Percentiles rank a stretch among this genome's conserved stretches.
phyloP scores from a whole-genome alignment of 768 basidiomycete species.

The Kwoniella dejecticola region DNA sequence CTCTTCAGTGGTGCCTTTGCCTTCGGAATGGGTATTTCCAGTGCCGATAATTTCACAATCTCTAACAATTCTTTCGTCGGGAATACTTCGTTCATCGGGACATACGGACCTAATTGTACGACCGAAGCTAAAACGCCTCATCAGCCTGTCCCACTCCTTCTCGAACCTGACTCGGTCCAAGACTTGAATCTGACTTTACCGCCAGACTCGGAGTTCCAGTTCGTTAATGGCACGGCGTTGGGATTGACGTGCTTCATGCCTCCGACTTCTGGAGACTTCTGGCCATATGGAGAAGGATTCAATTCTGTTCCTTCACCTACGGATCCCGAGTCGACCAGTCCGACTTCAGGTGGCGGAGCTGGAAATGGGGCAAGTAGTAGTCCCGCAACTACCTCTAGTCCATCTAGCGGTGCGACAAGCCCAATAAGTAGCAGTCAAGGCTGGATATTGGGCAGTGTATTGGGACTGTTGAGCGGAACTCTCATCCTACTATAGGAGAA shows the following conservation, averaged over 20 bases:
- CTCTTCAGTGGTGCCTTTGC: slow-evolving; percentile 44
- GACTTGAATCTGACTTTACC: slow-evolving; percentile 42
- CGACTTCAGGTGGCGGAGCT: background rate
- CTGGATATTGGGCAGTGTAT: background rate
- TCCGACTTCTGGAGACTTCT: slow-evolving; percentile 20
- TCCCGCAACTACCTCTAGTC: background rate
- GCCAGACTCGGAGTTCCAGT: slow-evolving; percentile 9
- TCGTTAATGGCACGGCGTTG: slow-evolving; percentile 35
- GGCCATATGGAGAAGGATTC: slow-evolving; percentile 41
- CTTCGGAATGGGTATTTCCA: slow-evolving; percentile 42
- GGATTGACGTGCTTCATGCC: slow-evolving; percentile 46
- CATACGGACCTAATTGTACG: slow-evolving; percentile 45
- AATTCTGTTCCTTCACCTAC: slow-evolving; percentile 1
- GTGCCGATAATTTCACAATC: slow-evolving; percentile 34
- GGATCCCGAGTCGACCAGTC: background rate
- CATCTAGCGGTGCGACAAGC: slow-evolving; percentile 1
- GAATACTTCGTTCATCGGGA: slow-evolving; percentile 43
- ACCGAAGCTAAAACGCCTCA: slow-evolving; percentile 30
- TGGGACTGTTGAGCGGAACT: background rate
- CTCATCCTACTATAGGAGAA: background rate
- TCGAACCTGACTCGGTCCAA: slow-evolving; percentile 23
- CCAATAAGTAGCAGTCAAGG: background rate
- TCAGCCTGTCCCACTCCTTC: slow-evolving; percentile 28
- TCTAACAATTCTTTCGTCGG: slow-evolving; percentile 40
- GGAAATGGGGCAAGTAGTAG: background rate